phyloP scores from a whole-genome alignment of 139 green algal species.

The Chara braunii region DNA sequence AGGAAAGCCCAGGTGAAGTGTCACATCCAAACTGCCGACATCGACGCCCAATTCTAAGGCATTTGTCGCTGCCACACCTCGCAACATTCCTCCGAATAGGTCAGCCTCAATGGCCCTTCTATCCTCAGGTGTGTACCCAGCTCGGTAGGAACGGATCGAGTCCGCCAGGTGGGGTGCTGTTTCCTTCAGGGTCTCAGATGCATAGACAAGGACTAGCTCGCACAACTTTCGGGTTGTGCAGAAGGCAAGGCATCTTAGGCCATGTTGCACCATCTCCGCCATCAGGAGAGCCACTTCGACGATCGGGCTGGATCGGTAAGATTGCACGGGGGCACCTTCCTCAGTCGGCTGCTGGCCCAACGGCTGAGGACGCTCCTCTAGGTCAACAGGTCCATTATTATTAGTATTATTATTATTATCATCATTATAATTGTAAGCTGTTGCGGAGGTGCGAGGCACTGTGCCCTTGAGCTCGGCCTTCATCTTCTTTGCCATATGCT shows the following conservation, averaged over 20 bases:
- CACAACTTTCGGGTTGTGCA: conserved; percentile 91
- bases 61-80: conserved; percentile 82
- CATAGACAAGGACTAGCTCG: conserved; percentile 87
- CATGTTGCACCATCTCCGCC: conserved; percentile 82
- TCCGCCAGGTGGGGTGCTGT: conserved; percentile 56
- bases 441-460: too few relatives aligned
- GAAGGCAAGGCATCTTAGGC: conserved; percentile 84
- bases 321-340: too few relatives aligned
- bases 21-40: conserved; percentile 86
- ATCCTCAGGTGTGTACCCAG: conserved; percentile 27
- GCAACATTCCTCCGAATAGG: conserved; percentile 45
- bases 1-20: conserved; percentile 78
- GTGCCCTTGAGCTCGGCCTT: too few relatives aligned
- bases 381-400: too few relatives aligned
- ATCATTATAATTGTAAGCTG: too few relatives aligned
- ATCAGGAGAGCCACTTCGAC: conserved; percentile 71
- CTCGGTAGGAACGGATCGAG: conserved; percentile 61
- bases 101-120: conserved; percentile 33
- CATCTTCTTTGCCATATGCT: too few relatives aligned
- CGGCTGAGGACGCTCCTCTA: too few relatives aligned
- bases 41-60: conserved; percentile 93
- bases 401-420: too few relatives aligned
- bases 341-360: too few relatives aligned
- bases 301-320: too few relatives aligned
- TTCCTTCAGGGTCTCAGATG: conserved; percentile 34